Base-by-base conservation (phyloP, 2,329 filamentous ascomycete species). In the Xylaria sp. region DNA sequence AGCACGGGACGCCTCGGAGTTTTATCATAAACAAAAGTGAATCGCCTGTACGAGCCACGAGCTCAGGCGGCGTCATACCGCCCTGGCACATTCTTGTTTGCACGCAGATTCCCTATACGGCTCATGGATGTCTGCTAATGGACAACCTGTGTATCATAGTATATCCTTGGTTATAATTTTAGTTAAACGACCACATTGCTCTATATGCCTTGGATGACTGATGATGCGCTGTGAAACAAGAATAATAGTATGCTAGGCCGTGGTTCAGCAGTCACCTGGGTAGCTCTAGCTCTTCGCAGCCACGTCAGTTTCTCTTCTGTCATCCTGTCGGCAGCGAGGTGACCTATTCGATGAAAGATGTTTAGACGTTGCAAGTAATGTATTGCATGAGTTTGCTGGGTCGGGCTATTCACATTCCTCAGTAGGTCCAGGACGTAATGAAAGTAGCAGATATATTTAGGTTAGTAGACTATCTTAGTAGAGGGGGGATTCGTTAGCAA, bases 41-140 rank as follows among this genome's bases (percentile, higher is more conserved):
- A 62, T 39, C 29, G 38, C 57, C 53, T 27, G n/a, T 39, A 63
- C 33, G 49, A 36, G 42, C 55, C 44, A 49, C 27, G 63, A 58
- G 56, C 17, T 57, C n/a, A 22, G 44, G 47, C 38, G 25, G 44
- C 31, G 20, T 36, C 50, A 33, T 53, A 29, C 9, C 7, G 6
- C 20, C 11, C 13, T 25, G n/a, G 20, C 17, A 38, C 5, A n/a
- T 2, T 29, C 33, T 39, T 39, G 51, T 54, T 39, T 27, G 22
- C 25, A n/a, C 25, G 13, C 25, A 13, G 11, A 11, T 11, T 45
- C 2, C 10, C 11, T 7, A 22, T 22, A 20, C 20, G 10, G 31
- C n/a, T 27, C 33, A 17, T 20, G 50, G 31, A 53, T 36, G 33
- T 54, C 22, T 27, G 33, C 5, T 39, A 10, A 39, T 27, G 22